Percentiles rank a stretch among this genome's conserved stretches.
Evolutionary conservation across 2,329 filamentous ascomycete species (phyloP).

Genomic region (Xylaria sp.): DNA sequence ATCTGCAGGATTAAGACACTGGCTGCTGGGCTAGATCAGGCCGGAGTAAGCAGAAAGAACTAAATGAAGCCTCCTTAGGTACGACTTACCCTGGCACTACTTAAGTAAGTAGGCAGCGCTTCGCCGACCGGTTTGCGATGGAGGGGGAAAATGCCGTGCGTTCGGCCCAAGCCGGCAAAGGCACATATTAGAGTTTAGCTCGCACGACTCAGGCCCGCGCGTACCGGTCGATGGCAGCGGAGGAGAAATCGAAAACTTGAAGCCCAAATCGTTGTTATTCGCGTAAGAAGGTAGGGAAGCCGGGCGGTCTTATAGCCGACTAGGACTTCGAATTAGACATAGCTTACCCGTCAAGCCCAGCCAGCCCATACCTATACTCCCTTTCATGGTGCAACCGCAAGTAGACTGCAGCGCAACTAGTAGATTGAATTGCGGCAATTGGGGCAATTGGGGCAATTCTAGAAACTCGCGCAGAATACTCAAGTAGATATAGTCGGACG

Average conservation of each 20-base stretch:
- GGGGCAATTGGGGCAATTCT: neutral
- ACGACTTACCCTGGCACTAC: neutral
- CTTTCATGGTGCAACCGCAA: too few species aligned
- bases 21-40: neutral
- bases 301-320: slow-evolving; percentile 23
- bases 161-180: neutral
- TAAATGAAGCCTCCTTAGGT: neutral
- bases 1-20: slow-evolving; percentile 6
- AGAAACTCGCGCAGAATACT: slow-evolving; percentile 6
- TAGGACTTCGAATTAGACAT: neutral
- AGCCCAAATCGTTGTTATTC: neutral
- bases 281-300: neutral
- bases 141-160: neutral
- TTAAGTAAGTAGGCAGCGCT: neutral
- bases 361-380: neutral
- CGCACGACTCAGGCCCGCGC: slow-evolving; percentile 17
- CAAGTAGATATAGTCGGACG: slow-evolving; percentile 3
- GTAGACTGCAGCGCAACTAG: neutral
- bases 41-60: slow-evolving; percentile 3
- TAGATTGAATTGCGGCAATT: neutral
- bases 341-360: slow-evolving; percentile 10
- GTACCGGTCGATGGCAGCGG: slow-evolving; percentile 1
- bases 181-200: slow-evolving; percentile 13
- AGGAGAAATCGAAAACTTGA: neutral
- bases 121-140: neutral